Conservation (phyloP, 768 basidiomycete genomes). For the Termitomyces sp. region DNA sequence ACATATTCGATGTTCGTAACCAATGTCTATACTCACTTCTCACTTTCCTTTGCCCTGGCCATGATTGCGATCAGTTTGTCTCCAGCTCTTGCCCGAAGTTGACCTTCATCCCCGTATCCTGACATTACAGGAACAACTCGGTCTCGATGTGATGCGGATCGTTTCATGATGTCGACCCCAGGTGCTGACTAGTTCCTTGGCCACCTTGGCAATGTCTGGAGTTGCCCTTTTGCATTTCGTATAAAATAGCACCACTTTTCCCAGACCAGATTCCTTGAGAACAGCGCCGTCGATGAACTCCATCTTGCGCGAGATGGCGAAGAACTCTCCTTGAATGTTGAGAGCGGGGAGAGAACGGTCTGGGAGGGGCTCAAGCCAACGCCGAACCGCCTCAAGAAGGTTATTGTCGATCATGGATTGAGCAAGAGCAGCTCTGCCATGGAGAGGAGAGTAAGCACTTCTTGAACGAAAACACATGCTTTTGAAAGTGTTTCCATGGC, state of each 20-base stretch:
- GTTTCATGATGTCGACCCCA: constrained; percentile 94
- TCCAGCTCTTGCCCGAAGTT: constrained; percentile 17
- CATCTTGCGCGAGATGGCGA: constrained; percentile 80
- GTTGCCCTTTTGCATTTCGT: constrained; percentile 91
- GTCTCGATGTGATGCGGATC: constrained; percentile 77
- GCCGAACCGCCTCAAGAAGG: constrained; percentile 80
- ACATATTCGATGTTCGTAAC: too few species aligned
- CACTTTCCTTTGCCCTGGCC: constrained; percentile 58
- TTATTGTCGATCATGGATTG: constrained; percentile 96
- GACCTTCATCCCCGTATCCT: constrained; percentile 29
- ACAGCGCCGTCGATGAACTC: constrained; percentile 86
- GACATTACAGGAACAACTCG: constrained; percentile 58
- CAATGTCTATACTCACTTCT: constrained; percentile 31
- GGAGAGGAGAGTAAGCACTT: background rate
- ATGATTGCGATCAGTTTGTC: constrained; percentile 67
- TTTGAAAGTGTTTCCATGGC: constrained; percentile 91
- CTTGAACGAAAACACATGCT: constrained; percentile 48
- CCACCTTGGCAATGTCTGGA: constrained; percentile 72
- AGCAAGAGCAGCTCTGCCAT: constrained; percentile 65
- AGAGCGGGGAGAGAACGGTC: constrained; percentile 91
- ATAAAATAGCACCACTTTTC: constrained; percentile 90
- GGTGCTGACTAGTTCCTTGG: constrained; percentile 73
- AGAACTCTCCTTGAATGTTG: constrained; percentile 92
- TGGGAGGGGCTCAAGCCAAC: constrained; percentile 93
- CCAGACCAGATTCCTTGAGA: constrained; percentile 87